Percentiles rank a stretch among this genome's conserved stretches.
Conservation (phyloP, 352 stramenopile species). For the Phytophthora cactorum region DNA sequence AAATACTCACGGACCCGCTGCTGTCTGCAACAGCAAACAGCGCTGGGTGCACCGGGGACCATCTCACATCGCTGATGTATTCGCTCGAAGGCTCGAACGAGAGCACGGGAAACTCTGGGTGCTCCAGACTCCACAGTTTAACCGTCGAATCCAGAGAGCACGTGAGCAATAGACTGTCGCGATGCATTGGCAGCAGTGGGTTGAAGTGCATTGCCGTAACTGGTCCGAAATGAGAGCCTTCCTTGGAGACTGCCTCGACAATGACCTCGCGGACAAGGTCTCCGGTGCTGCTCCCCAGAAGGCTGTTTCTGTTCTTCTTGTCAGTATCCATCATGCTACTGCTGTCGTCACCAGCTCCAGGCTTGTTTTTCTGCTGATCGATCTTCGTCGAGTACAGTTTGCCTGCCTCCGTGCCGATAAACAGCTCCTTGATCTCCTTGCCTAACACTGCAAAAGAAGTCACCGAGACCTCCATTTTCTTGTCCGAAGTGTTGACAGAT, state of each 20-base stretch:
- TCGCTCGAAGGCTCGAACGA: constrained; percentile 89
- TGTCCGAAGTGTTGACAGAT: constrained; percentile 69
- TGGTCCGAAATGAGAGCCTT: constrained; percentile 80
- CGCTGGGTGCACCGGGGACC: constrained; percentile 79
- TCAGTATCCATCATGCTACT: constrained; percentile 39
- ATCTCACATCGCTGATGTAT: constrained; percentile 90
- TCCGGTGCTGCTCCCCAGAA: constrained; percentile 35
- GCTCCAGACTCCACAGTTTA: constrained; percentile 88
- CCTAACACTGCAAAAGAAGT: constrained; percentile 84
- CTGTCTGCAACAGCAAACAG: constrained; percentile 87
- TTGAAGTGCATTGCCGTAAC: constrained; percentile 90
- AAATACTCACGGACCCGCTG: constrained; percentile 74
- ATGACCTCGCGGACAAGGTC: constrained; percentile 65
- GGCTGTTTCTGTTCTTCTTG: constrained; percentile 44
- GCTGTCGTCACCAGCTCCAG: constrained; percentile 28
- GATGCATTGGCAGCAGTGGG: constrained; percentile 68
- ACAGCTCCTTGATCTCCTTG: constrained; percentile 86
- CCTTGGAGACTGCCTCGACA: constrained; percentile 68
- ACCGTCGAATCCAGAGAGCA: constrained; percentile 89
- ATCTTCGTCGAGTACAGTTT: constrained; percentile 83
- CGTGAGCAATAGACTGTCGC: constrained; percentile 81
- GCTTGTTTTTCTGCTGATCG: constrained; percentile 78
- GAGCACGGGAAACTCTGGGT: constrained; percentile 68
- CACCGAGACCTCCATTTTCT: constrained; percentile 88
- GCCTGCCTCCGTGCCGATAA: constrained; percentile 84